Base-by-base conservation (phyloP, 2,329 filamentous ascomycete species). In the Leptographium wingfieldii region DNA sequence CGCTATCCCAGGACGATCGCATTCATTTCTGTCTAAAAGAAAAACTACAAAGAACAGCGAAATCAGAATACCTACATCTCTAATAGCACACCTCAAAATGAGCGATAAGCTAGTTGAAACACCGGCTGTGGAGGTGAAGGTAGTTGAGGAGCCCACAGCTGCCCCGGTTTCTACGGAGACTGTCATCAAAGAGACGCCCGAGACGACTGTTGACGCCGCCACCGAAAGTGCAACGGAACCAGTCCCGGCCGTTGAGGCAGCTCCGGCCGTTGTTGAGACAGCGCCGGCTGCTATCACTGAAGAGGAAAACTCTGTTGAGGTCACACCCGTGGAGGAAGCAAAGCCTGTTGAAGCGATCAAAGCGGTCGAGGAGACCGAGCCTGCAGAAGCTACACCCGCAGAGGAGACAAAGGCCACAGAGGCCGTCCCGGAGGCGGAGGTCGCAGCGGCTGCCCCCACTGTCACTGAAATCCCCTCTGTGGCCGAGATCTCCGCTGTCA, bases 61-160 rank as follows among this genome's bases (percentile, higher is more conserved):
- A 22, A 31, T 10, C 31, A 55, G 9, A 35, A 9, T 35, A 9
- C 9, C 9, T 9, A 10, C 33, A 35, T 35, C 33, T 35, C n/a
- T 1, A 14, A 31, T 25, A 22, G 33, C 29, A 54, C 7, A 19
- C 31, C 5, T 5, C 56, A 65, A 46, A 49, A 65, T 65, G 64
- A 59, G 58, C 57, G 59, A 60, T 54, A 63, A 63, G 61, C 59
- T 61, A 11, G 60, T 64, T 43, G 62, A 65, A 29, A 58, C 60
- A 7, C 33, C 56, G n/a, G 51, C 61, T 29, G 54, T 59, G 2
- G 62, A 60, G 53, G 59, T 54, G 9, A 56, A 63, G 58, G 38
- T 58, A 29, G 58, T 48, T 51, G 57, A 56, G 40, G 53, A 29
- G 40, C 43, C 49, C 22, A 57, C 25, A 27, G 27, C 27, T 31